A percentile compares a stretch with the other conserved stretches of the same genome.
These are phyloP conservation scores for Wallacemonas collosoma DNA, from an alignment of 208 protist genomes.

Conservation along the genomic window DNA sequence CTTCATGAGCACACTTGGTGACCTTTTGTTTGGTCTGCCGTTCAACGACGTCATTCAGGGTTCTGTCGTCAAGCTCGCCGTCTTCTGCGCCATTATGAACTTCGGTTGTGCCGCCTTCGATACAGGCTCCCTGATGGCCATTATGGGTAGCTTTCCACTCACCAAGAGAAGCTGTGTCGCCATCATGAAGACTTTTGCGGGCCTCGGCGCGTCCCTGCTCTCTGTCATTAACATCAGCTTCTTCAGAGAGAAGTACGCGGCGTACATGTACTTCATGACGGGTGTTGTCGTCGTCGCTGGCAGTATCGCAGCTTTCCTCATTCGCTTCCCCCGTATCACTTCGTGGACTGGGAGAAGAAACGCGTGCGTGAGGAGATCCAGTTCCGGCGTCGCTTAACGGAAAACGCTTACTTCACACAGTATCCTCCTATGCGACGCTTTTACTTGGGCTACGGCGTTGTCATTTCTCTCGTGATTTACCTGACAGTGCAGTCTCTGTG, in stretches of 20 bases:
- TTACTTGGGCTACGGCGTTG: conserved; percentile 40
- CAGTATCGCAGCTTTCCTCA: conserved; percentile 28
- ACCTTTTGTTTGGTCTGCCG: conserved; percentile 51
- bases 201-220: conserved; percentile 48
- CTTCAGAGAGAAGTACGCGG: conserved; percentile 38
- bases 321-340: conserved; percentile 54
- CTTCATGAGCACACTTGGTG: conserved; percentile 16
- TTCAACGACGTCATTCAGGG: conserved; percentile 49
- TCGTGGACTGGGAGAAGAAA: conserved; percentile 32
- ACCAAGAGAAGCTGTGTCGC: conserved; percentile 43
- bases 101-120: conserved; percentile 56
- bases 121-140: conserved; percentile 60
- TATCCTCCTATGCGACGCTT: conserved; percentile 46
- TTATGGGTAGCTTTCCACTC: conserved; percentile 58
- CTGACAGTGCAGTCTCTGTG: conserved; percentile 51
- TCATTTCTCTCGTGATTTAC: conserved; percentile 44
- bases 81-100: conserved; percentile 62
- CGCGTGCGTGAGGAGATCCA: conserved; percentile 26
- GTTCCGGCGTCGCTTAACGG: conserved; percentile 44
- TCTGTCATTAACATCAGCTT: conserved; percentile 51
- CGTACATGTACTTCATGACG: conserved; percentile 62
- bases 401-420: conserved; percentile 60
- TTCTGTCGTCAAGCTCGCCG: conserved; percentile 30
- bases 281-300: conserved; percentile 29
- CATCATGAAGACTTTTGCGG: conserved; percentile 55